A percentile compares a stretch with the other conserved stretches of the same genome.
Conservation (phyloP, 2,329 filamentous ascomycete species). For the Acarospora socialis region DNA sequence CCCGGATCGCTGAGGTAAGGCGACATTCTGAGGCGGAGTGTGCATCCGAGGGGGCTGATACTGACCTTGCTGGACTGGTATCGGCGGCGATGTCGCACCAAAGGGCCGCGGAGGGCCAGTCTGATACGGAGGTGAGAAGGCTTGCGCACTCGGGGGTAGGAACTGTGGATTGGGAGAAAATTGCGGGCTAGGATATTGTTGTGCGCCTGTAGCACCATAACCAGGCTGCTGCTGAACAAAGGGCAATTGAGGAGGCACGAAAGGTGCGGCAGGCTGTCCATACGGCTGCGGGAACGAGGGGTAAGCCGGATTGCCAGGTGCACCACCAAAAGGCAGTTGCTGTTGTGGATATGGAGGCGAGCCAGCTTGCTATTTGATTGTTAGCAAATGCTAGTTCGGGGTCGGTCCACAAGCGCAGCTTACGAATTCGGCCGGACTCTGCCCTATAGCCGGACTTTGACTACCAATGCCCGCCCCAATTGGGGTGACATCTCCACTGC, state of each 20-base stretch:
- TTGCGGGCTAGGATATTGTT: constrained; percentile 9
- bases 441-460: constrained; percentile 38
- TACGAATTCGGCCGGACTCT: constrained; percentile 44
- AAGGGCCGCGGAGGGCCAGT: constrained; percentile 16
- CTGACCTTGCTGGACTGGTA: constrained; percentile 27
- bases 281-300: constrained; percentile 27
- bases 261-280: constrained; percentile 27
- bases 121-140: constrained; percentile 18
- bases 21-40: constrained; percentile 27
- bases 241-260: constrained; percentile 28
- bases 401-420: constrained; percentile 22
- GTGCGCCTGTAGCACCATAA: constrained; percentile 2
- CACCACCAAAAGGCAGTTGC: constrained; percentile 34
- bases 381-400: background rate
- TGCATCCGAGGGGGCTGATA: constrained; percentile 28
- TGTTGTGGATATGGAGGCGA: constrained; percentile 30
- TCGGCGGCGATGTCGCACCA: constrained; percentile 23
- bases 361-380: constrained; percentile 25
- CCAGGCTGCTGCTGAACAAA: constrained; percentile 7
- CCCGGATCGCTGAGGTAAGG: constrained; percentile 34
- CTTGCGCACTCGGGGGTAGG: constrained; percentile 17
- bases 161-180: constrained; percentile 13
- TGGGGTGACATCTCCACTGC: constrained; percentile 45
- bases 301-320: constrained; percentile 23
- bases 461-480: constrained; percentile 32